Percentiles rank a stretch among this genome's conserved stretches.
Evolutionary conservation across 106 monocot genomes (phyloP).

Genomic region (Cymbidium sinense): DNA sequence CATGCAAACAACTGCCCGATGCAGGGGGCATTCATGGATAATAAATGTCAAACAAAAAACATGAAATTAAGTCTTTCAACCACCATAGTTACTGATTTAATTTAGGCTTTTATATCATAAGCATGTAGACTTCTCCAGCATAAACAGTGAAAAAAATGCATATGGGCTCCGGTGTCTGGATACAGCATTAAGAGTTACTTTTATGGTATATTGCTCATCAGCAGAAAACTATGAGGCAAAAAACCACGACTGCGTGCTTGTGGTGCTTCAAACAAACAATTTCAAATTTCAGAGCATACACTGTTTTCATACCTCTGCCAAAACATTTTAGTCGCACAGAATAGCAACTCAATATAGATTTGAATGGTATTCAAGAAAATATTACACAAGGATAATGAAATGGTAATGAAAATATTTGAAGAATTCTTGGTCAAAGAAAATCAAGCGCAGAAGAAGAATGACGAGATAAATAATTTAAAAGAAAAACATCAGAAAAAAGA

Average conservation of each 20-base stretch:
- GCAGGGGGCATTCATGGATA: neutral
- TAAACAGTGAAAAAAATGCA: neutral
- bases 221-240: neutral
- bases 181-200: neutral
- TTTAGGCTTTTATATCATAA: neutral
- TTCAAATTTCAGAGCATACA: neutral
- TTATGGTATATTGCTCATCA: neutral
- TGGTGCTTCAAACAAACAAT: neutral
- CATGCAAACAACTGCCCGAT: neutral
- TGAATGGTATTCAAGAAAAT: neutral
- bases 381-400: neutral
- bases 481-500: neutral
- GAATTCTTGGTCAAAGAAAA: neutral
- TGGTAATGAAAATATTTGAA: neutral
- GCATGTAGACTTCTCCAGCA: neutral
- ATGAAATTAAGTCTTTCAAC: neutral
- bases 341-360: neutral
- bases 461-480: neutral
- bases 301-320: neutral
- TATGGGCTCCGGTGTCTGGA: neutral
- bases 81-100: neutral
- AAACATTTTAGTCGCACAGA: neutral
- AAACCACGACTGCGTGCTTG: neutral
- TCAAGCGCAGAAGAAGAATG: neutral
- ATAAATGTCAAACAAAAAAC: neutral